Base-by-base conservation (phyloP, 306 rosid genomes). In the Castanea mollissima region DNA sequence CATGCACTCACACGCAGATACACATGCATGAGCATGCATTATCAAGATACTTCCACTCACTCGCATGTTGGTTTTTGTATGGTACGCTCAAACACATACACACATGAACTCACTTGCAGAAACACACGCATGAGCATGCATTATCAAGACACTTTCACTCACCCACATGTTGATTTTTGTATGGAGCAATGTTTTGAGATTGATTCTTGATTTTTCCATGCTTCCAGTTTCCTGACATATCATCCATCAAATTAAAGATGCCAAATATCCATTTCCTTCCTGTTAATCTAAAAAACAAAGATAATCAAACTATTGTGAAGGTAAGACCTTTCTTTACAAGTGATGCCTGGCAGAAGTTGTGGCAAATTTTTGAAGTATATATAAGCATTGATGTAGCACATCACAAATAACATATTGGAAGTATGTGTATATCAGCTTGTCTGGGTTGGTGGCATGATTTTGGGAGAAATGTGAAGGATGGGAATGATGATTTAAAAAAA, bases 211-310 rank as follows among this genome's bases (percentile, higher is more conserved):
- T 76, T 80, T 75, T 76, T 46, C 49, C 25, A 10, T 83, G 88
- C 32, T 79, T 85, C 73, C 90, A 95, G 79, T 84, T 95, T 86
- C 93, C 91, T 20, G 94, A 88, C 81, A 78, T 95, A 63, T 83
- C 87, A 65, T 84, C 86, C 10, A 74, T 95, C 85, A 86, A 86
- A 78, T 89, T 95, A 75, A 93, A 91, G 85, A 91, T 95, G 99
- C 99, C 99, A 74, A 95, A 95, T 80, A 81, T 95, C 80, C 99
- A 95, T 83, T 95, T 95, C 91, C 77, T 95, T 69, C 97, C 99
- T 20, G 93, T 90, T 87, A 95, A 90, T 78, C 71, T 95, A 67
- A 88, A 95, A 67, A 90, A 81, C 86, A 90, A 89, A 89, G 87
- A 89, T 18, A 82, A 82, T 80, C 87, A 27, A 64, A 79, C 70